phyloP scores from a whole-genome alignment of 2,329 filamentous ascomycete species.

The Colletotrichum zoysiae region DNA sequence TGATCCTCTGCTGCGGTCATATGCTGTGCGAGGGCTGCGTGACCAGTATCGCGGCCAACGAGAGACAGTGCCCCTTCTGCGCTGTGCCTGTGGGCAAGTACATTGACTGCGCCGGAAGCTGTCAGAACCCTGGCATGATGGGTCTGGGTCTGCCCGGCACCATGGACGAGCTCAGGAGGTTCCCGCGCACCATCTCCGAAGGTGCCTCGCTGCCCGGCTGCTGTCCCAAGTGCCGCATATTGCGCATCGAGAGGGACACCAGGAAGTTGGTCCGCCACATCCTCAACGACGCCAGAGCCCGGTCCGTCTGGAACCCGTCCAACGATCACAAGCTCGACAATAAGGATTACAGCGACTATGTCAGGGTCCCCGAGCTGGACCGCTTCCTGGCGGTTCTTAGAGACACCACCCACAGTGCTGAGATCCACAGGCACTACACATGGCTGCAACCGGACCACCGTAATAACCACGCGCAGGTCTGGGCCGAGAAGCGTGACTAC shows the following conservation, averaged over 20 bases:
- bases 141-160: constrained; percentile 21
- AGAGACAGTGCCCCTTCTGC: constrained; percentile 36
- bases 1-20: constrained; percentile 39
- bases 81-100: constrained; percentile 27
- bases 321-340: constrained; percentile 7
- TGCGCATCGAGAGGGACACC: constrained; percentile 22
- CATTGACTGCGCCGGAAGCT: constrained; percentile 19
- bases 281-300: constrained; percentile 23
- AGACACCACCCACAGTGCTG: background rate
- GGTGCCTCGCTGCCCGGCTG: constrained; percentile 29
- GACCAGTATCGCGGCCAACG: constrained; percentile 23
- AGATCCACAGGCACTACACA: constrained; percentile 27
- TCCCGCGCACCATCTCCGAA: constrained; percentile 35
- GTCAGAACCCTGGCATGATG: constrained; percentile 7
- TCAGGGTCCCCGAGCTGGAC: constrained; percentile 32
- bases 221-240: constrained; percentile 28
- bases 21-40: constrained; percentile 34
- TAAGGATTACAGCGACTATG: constrained; percentile 11
- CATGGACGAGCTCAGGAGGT: constrained; percentile 16
- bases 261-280: constrained; percentile 16
- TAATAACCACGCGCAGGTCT: background rate
- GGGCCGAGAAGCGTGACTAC: constrained; percentile 6
- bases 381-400: constrained; percentile 11
- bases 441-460: constrained; percentile 15
- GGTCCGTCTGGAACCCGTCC: constrained; percentile 20